Conservation (phyloP, 495 filamentous ascomycete genomes). For the Podospora pseudoanserina region DNA sequence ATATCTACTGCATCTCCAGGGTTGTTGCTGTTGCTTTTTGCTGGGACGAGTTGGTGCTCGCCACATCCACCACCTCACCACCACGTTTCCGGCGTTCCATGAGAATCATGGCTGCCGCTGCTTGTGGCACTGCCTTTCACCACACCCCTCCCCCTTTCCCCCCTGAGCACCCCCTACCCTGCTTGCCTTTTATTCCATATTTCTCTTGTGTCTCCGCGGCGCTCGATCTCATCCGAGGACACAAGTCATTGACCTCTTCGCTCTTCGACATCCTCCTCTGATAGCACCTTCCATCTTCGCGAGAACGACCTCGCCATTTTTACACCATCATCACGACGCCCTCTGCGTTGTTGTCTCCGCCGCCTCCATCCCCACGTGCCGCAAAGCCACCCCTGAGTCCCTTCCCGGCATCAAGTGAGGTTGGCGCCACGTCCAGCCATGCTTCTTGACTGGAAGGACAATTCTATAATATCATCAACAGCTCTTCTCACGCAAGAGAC, state of each 20-base stretch:
- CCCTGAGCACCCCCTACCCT: neutral
- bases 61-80: neutral
- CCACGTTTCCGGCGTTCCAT: neutral
- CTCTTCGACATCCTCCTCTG: neutral
- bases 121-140: neutral
- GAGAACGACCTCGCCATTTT: neutral
- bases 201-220: neutral
- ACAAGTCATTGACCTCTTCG: neutral
- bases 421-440: too few species aligned
- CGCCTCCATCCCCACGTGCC: too few species aligned
- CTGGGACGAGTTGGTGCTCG: neutral
- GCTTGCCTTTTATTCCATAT: conserved; percentile 6
- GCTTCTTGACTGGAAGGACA: too few species aligned
- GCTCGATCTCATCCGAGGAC: neutral
- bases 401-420: too few species aligned
- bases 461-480: neutral
- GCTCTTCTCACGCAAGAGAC: neutral
- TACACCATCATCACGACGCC: neutral
- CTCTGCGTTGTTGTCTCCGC: neutral
- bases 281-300: neutral
- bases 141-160: neutral
- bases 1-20: neutral
- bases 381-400: too few species aligned
- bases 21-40: conserved; percentile 5
- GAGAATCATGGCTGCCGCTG: conserved; percentile 7